Evolutionary conservation across 2,329 filamentous ascomycete genomes (phyloP).

Genomic region (Stemphylium beticola): DNA sequence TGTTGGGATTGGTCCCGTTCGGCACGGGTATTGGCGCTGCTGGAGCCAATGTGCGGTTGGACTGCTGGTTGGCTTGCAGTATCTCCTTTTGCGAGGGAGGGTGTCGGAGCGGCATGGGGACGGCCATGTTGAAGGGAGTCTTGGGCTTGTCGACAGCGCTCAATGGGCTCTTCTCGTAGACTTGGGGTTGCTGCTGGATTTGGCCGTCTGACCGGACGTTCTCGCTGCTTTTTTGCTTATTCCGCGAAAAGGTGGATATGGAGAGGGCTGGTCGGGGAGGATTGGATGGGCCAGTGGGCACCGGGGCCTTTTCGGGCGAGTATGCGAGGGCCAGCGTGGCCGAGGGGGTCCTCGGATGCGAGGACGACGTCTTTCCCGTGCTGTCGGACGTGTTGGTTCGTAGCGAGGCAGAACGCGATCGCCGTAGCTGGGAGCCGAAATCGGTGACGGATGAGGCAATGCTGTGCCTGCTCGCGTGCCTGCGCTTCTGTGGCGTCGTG

Average conservation of each 20-base stretch:
- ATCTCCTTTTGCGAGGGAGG: constrained; percentile 39
- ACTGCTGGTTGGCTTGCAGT: constrained; percentile 27
- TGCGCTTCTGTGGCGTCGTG: constrained; percentile 37
- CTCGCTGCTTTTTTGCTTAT: constrained; percentile 46
- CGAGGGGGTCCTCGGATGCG: constrained; percentile 44
- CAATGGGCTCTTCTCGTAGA: constrained; percentile 41
- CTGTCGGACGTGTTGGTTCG: constrained; percentile 45
- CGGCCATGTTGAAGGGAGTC: constrained; percentile 42
- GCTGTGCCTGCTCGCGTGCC: constrained; percentile 39
- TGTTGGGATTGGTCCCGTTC: constrained; percentile 57
- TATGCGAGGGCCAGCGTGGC: constrained; percentile 44
- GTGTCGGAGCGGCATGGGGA: constrained; percentile 34
- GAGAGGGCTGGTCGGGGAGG: constrained; percentile 46
- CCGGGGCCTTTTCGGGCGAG: constrained; percentile 44
- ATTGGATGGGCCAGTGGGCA: constrained; percentile 18
- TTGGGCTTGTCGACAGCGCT: constrained; percentile 45
- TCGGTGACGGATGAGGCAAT: constrained; percentile 47
- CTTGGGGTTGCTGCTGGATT: constrained; percentile 8
- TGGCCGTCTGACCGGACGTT: constrained; percentile 33
- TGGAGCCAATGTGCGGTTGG: constrained; percentile 32
- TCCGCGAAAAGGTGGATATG: constrained; percentile 47
- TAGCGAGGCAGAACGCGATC: constrained; percentile 50
- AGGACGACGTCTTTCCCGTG: constrained; percentile 38
- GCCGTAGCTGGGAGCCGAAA: constrained; percentile 47
- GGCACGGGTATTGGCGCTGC: constrained; percentile 40